phyloP scores from a whole-genome alignment of 78 protist genomes.

The Planoprotostelium fungivorum region DNA sequence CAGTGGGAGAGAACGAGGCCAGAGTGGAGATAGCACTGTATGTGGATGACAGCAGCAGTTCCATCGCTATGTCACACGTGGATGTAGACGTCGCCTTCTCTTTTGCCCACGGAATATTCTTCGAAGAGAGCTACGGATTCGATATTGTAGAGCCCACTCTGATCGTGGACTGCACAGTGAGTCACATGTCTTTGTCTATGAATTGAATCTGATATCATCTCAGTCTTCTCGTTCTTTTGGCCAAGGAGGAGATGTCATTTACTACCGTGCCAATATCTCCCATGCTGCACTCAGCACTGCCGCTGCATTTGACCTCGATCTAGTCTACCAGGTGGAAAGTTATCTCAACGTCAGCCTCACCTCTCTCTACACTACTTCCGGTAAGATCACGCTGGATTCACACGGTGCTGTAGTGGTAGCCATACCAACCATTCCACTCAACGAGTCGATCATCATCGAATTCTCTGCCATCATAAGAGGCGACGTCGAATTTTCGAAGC shows the following conservation, averaged over 20 bases:
- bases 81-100: too few relatives aligned
- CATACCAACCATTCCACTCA: too few relatives aligned
- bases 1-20: too few relatives aligned
- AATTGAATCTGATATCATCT: neutral
- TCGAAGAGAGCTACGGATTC: too few relatives aligned
- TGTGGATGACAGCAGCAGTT: too few relatives aligned
- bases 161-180: neutral
- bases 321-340: neutral
- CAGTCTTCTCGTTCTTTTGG: neutral
- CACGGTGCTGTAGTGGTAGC: too few relatives aligned
- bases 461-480: too few relatives aligned
- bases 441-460: too few relatives aligned
- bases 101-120: too few relatives aligned
- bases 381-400: neutral
- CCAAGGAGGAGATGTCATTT: neutral
- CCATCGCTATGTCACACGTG: too few relatives aligned
- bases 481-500: too few relatives aligned
- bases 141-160: neutral
- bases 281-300: neutral
- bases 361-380: neutral
- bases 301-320: neutral
- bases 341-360: neutral
- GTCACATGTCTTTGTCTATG: neutral
- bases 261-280: neutral
- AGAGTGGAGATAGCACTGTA: too few relatives aligned